These are phyloP conservation scores for Chernovozyma aurita DNA, from an alignment of 1,139 yeast genomes.

Conservation along the genomic window DNA sequence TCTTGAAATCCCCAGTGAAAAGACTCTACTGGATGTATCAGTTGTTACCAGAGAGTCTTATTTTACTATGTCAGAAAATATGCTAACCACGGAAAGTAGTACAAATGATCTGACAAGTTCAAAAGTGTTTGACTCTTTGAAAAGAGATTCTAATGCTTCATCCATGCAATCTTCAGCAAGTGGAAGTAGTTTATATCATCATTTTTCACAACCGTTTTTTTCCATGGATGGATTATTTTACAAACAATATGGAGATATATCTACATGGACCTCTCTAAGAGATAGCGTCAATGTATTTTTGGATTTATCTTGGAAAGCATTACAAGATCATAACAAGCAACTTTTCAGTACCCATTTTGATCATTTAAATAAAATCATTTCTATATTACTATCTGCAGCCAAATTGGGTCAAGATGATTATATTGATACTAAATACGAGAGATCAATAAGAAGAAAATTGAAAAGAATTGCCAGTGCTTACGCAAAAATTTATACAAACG, in stretches of 20 bases:
- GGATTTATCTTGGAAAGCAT: slow-evolving; percentile 43
- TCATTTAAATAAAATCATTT: slow-evolving; percentile 44
- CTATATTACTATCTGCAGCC: slow-evolving; percentile 46
- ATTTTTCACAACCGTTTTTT: slow-evolving; percentile 40
- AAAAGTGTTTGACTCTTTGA: slow-evolving; percentile 24
- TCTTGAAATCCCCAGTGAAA: slow-evolving; percentile 26
- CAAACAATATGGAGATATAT: slow-evolving; percentile 51
- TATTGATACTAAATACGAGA: slow-evolving; percentile 38
- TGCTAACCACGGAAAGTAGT: not conserved
- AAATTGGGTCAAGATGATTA: slow-evolving; percentile 51
- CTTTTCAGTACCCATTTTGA: slow-evolving; percentile 51
- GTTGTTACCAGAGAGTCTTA: slow-evolving; percentile 11
- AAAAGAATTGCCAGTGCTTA: slow-evolving; percentile 49
- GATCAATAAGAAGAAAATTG: slow-evolving; percentile 42
- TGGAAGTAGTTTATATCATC: slow-evolving; percentile 32
- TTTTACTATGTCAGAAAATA: not conserved
- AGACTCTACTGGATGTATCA: slow-evolving; percentile 21
- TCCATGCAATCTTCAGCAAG: slow-evolving; percentile 25
- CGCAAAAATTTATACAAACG: slow-evolving; percentile 58
- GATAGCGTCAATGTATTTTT: slow-evolving; percentile 43
- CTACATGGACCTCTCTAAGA: slow-evolving; percentile 53
- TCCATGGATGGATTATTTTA: slow-evolving; percentile 46
- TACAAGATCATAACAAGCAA: slow-evolving; percentile 45
- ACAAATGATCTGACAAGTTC: not conserved
- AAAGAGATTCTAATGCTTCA: slow-evolving; percentile 39